phyloP scores from a whole-genome alignment of 1,139 yeast genomes.

The Magnusiomyces clavatus region DNA sequence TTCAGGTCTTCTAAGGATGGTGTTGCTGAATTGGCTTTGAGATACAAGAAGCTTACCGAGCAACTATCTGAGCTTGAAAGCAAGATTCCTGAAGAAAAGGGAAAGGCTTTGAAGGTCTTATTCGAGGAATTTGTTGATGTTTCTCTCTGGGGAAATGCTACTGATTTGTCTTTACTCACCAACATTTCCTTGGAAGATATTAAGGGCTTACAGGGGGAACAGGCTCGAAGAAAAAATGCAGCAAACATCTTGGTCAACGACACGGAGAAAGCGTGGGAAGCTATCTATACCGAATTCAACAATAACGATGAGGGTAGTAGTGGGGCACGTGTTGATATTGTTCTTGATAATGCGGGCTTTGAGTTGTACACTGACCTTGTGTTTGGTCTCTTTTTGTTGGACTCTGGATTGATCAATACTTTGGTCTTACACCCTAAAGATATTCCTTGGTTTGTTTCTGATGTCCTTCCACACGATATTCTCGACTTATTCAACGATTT shows the following conservation, averaged over 20 bases:
- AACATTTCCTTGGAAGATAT: slow-evolving; percentile 75
- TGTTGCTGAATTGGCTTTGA: slow-evolving; percentile 70
- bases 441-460: slow-evolving; percentile 97
- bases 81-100: not conserved
- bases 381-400: slow-evolving; percentile 66
- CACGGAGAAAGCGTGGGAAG: slow-evolving; percentile 57
- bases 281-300: not conserved
- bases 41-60: slow-evolving; percentile 47
- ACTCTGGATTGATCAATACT: slow-evolving; percentile 51
- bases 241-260: slow-evolving; percentile 79
- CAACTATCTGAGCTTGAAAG: slow-evolving; percentile 19
- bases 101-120: slow-evolving; percentile 31
- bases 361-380: slow-evolving; percentile 86
- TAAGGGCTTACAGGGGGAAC: slow-evolving; percentile 84
- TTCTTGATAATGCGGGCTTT: slow-evolving; percentile 91
- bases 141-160: slow-evolving; percentile 96
- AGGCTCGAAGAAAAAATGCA: slow-evolving; percentile 75
- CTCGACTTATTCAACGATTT: slow-evolving; percentile 53
- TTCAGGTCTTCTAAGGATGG: slow-evolving; percentile 71
- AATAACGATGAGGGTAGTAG: too few relatives aligned
- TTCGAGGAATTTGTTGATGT: slow-evolving; percentile 71
- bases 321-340: slow-evolving; percentile 58
- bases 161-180: slow-evolving; percentile 74
- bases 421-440: slow-evolving; percentile 82
- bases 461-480: slow-evolving; percentile 80